phyloP scores from a whole-genome alignment of 129 eudicot species.

The Escallonia herrerae region DNA sequence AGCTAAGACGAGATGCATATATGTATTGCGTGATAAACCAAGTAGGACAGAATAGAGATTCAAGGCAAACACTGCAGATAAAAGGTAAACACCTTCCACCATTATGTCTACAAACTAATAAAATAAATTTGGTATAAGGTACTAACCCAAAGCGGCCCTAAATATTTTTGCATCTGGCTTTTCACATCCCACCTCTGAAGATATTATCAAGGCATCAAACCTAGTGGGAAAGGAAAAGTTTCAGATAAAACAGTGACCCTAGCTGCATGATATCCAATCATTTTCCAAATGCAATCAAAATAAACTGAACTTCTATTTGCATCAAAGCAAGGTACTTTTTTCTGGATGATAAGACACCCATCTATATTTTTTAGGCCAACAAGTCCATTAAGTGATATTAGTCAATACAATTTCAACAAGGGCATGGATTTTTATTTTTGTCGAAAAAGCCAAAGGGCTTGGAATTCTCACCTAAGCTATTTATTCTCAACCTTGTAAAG shows the following conservation, averaged over 20 bases:
- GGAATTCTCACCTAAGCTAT: no score
- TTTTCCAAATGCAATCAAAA: not conserved
- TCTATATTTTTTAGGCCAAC: not conserved
- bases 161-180: slow-evolving; percentile 88
- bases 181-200: slow-evolving; percentile 92
- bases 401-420: not conserved
- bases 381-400: not conserved
- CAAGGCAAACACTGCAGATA: not conserved
- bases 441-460: no score
- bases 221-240: slow-evolving; percentile 23
- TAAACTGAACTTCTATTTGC: not conserved
- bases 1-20: not conserved
- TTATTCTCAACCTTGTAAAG: no score
- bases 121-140: not conserved
- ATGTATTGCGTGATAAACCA: no score
- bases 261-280: slow-evolving; percentile 2
- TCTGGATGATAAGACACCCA: not conserved
- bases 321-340: not conserved
- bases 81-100: not conserved
- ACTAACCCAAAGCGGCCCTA: slow-evolving; percentile 68
- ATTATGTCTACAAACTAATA: not conserved
- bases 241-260: not conserved
- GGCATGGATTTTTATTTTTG: no score
- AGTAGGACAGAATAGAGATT: not conserved
- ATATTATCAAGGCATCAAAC: slow-evolving; percentile 87